Percentiles rank a stretch among this genome's conserved stretches.
These are phyloP conservation scores for Penicillium hesseltinei DNA, from an alignment of 2,329 filamentous ascomycete species.

Conservation along the genomic window DNA sequence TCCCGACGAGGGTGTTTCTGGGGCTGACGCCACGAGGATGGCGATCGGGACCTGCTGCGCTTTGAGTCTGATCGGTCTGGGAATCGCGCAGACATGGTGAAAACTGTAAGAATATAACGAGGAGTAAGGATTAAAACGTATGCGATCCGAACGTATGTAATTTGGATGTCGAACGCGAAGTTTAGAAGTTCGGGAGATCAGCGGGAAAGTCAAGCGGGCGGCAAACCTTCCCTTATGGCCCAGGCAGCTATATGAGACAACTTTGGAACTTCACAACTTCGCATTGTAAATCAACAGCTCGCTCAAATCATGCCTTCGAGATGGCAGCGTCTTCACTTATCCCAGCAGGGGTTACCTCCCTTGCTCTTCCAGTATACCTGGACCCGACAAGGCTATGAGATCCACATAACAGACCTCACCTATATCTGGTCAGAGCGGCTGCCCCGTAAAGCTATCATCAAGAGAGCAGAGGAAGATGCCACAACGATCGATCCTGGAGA, in stretches of 20 bases:
- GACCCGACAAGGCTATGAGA: conserved; percentile 45
- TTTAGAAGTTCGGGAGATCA: conserved; percentile 20
- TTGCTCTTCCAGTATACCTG: conserved; percentile 41
- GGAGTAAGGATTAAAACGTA: not conserved
- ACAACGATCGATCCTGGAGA: conserved; percentile 62
- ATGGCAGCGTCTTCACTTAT: conserved; percentile 39
- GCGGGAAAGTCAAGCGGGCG: conserved; percentile 26
- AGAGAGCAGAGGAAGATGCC: conserved; percentile 48
- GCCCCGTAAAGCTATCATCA: conserved; percentile 46
- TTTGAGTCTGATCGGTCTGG: conserved; percentile 37
- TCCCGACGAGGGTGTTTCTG: conserved; percentile 39
- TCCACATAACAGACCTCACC: conserved; percentile 59
- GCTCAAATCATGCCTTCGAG: conserved; percentile 29
- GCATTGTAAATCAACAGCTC: not conserved
- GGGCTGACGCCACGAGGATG: conserved; percentile 37
- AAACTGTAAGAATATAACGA: not conserved
- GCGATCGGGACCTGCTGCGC: conserved; percentile 44
- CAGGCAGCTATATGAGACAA: conserved; percentile 7
- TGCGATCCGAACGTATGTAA: not conserved
- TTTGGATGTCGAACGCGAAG: conserved; percentile 11
- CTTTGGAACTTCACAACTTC: not conserved
- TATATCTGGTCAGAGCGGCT: conserved; percentile 57
- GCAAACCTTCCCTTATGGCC: conserved; percentile 21
- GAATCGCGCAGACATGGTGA: conserved; percentile 34
- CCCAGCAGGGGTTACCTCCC: conserved; percentile 29